phyloP scores from a whole-genome alignment of 176 grass and related monocot species.

The Elymus sibiricus region DNA sequence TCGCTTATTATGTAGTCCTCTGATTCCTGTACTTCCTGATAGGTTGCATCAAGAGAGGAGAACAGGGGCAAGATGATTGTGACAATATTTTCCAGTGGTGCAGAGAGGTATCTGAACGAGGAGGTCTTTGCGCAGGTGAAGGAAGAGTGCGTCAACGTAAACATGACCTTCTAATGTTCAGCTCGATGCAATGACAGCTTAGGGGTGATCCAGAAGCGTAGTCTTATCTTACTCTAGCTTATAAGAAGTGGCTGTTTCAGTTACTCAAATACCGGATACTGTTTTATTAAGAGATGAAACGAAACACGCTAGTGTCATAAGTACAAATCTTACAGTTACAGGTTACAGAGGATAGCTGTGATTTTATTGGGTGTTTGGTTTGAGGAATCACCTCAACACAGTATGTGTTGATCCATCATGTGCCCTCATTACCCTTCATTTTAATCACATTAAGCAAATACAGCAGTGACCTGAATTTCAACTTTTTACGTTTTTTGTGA shows the following conservation, averaged over 20 bases:
- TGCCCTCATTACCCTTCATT: no score
- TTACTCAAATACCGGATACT: neutral
- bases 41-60: constrained; percentile 72
- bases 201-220: neutral
- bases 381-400: neutral
- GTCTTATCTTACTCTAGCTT: neutral
- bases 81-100: constrained; percentile 64
- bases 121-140: constrained; percentile 61
- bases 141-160: constrained; percentile 59
- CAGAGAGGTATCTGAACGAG: constrained; percentile 60
- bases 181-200: neutral
- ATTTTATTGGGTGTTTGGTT: neutral
- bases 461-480: no score
- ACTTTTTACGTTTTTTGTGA: no score
- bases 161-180: constrained; percentile 18
- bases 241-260: neutral
- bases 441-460: no score
- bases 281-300: neutral
- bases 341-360: neutral
- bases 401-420: neutral
- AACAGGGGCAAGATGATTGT: constrained; percentile 81
- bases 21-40: constrained; percentile 15
- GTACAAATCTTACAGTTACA: neutral
- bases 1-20: neutral
- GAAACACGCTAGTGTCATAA: neutral